These are phyloP conservation scores for Massarina eburnea DNA, from an alignment of 2,329 filamentous ascomycete species.

Conservation along the genomic window DNA sequence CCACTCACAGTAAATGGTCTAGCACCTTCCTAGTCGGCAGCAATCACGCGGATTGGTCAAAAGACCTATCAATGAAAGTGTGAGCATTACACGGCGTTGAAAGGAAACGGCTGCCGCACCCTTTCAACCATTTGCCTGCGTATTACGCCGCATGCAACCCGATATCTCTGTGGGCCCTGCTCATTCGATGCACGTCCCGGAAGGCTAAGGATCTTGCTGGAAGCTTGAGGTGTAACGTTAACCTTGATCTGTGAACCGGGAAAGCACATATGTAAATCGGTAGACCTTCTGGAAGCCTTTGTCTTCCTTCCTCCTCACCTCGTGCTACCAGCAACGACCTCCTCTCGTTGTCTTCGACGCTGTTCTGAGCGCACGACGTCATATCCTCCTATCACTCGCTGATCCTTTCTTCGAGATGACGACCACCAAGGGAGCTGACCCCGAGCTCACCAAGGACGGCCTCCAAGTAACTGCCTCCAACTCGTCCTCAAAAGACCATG, in stretches of 20 bases:
- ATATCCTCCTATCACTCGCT: neutral
- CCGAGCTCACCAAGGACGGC: conserved; percentile 31
- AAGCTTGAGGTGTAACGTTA: neutral
- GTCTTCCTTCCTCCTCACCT: neutral
- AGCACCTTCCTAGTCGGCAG: neutral
- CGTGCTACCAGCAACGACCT: neutral
- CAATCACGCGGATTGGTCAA: conserved; percentile 11
- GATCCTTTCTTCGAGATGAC: conserved; percentile 22
- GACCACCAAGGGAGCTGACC: conserved; percentile 17
- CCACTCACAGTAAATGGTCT: conserved; percentile 4
- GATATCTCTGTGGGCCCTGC: neutral
- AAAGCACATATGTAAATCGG: neutral
- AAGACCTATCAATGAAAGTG: neutral
- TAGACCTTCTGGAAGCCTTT: neutral
- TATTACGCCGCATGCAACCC: neutral
- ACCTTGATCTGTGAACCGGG: neutral
- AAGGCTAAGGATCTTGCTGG: neutral
- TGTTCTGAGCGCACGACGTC: neutral
- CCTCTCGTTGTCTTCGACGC: neutral
- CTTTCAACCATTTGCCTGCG: neutral
- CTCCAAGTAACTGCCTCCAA: conserved; percentile 30
- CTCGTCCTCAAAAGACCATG: conserved; percentile 25
- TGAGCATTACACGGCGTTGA: conserved; percentile 2
- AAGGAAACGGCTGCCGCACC: neutral
- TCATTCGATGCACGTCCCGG: neutral